A percentile compares a stretch with the other conserved stretches of the same genome.
phyloP scores from a whole-genome alignment of 441 rosid genomes.

The Bruguiera hainesii region DNA sequence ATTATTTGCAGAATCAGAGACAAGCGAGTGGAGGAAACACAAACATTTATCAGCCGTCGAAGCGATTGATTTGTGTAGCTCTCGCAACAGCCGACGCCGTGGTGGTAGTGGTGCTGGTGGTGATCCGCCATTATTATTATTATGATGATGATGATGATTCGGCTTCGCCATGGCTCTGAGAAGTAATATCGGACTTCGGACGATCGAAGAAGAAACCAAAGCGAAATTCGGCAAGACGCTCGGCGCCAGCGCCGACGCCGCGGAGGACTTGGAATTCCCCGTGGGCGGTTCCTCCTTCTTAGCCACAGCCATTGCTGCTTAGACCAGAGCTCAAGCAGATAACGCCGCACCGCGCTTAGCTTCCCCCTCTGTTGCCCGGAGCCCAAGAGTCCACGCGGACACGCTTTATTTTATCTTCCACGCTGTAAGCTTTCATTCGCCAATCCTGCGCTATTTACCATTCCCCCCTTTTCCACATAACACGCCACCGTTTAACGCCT shows the following conservation, averaged over 20 bases:
- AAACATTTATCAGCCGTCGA: slow-evolving; percentile 39
- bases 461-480: not conserved
- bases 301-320: slow-evolving; percentile 30
- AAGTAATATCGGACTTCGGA: slow-evolving; percentile 39
- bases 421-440: slow-evolving; percentile 18
- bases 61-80: slow-evolving; percentile 38
- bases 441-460: not conserved
- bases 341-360: slow-evolving; percentile 2
- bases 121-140: not conserved
- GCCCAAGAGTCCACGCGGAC: too few species aligned
- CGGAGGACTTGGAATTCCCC: slow-evolving; percentile 21
- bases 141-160: not conserved
- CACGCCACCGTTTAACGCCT: too few species aligned
- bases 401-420: slow-evolving; percentile 3
- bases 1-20: slow-evolving; percentile 31
- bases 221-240: slow-evolving; percentile 27
- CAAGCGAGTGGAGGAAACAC: slow-evolving; percentile 34
- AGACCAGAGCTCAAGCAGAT: not conserved
- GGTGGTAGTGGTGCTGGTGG: slow-evolving; percentile 25
- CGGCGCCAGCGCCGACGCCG: too few species aligned
- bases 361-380: too few species aligned
- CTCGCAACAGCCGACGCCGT: slow-evolving; percentile 13
- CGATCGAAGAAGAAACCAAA: slow-evolving; percentile 42
- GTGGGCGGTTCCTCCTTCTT: slow-evolving; percentile 17
- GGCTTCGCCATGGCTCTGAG: slow-evolving; percentile 27